Percentiles rank a stretch among this genome's conserved stretches.
Evolutionary conservation across 2,329 filamentous ascomycete genomes (phyloP).

Genomic region (Graphilbum fragrans): DNA sequence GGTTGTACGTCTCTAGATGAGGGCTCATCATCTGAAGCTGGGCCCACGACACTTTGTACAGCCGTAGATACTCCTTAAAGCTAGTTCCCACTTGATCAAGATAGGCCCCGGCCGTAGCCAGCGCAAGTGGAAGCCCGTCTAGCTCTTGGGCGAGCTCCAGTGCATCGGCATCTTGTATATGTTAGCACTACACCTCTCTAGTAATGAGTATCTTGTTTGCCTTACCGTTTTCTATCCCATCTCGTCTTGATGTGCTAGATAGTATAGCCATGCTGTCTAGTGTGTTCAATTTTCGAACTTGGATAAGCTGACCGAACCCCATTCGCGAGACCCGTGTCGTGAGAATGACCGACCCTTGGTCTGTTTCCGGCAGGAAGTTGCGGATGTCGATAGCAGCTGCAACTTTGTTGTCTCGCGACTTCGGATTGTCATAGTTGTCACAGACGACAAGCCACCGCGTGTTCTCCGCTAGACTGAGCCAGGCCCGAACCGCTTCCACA

Average conservation of each 20-base stretch:
- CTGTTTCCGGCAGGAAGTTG: not conserved
- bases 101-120: slow-evolving; percentile 31
- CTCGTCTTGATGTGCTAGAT: slow-evolving; percentile 14
- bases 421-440: slow-evolving; percentile 29
- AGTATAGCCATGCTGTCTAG: slow-evolving; percentile 20
- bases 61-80: slow-evolving; percentile 20
- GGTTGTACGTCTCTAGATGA: slow-evolving; percentile 18
- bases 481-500: slow-evolving; percentile 20
- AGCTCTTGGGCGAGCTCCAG: slow-evolving; percentile 20
- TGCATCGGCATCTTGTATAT: slow-evolving; percentile 16
- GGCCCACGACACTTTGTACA: slow-evolving; percentile 26
- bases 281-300: not conserved
- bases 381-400: not conserved
- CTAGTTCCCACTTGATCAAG: slow-evolving; percentile 23
- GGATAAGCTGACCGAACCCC: not conserved
- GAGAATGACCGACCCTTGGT: not conserved
- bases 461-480: slow-evolving; percentile 20
- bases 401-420: slow-evolving; percentile 10
- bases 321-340: not conserved
- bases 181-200: not conserved
- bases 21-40: slow-evolving; percentile 18
- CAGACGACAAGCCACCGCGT: slow-evolving; percentile 25
- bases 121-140: slow-evolving; percentile 31
- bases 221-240: slow-evolving; percentile 15
- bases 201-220: not conserved